phyloP scores from a whole-genome alignment of 192 early-diverging fungal species.

The Piromyces finnis region DNA sequence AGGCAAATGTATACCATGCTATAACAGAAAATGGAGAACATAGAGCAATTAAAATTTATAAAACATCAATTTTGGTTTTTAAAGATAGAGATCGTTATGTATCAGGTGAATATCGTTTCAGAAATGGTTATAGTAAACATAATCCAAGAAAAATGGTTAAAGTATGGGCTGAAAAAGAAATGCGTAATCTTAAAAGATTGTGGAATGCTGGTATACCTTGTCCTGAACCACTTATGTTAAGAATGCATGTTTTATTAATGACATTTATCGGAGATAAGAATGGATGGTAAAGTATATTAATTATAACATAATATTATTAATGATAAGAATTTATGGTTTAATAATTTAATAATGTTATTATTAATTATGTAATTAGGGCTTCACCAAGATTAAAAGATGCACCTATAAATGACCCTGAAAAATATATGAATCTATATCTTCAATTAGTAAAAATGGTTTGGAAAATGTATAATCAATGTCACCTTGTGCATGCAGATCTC shows the following conservation, averaged over 20 bases:
- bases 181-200: conserved; percentile 90
- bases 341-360: no score
- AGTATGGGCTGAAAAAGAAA: conserved; percentile 97
- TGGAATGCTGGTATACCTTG: conserved; percentile 69
- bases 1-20: conserved; percentile 96
- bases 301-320: no score
- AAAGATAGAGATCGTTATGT: conserved; percentile 98
- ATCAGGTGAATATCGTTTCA: conserved; percentile 83
- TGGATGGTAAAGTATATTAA: conserved; percentile 68
- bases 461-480: conserved; percentile 78
- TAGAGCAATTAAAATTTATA: conserved; percentile 92
- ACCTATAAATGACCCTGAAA: conserved; percentile 39
- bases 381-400: conserved; percentile 92
- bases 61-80: conserved; percentile 93
- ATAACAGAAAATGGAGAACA: conserved; percentile 62
- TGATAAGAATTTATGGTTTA: no score
- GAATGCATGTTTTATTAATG: conserved; percentile 93
- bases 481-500: conserved; percentile 92
- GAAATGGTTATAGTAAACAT: conserved; percentile 58
- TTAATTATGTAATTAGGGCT: conserved; percentile 26
- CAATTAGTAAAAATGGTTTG: conserved; percentile 77
- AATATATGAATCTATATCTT: conserved; percentile 57
- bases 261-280: conserved; percentile 76
- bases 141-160: conserved; percentile 98
- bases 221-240: conserved; percentile 68